Percentiles rank a stretch among this genome's conserved stretches.
These are phyloP conservation scores for Clavispora fructus DNA, from an alignment of 805 yeast genomes.

Conservation along the genomic window DNA sequence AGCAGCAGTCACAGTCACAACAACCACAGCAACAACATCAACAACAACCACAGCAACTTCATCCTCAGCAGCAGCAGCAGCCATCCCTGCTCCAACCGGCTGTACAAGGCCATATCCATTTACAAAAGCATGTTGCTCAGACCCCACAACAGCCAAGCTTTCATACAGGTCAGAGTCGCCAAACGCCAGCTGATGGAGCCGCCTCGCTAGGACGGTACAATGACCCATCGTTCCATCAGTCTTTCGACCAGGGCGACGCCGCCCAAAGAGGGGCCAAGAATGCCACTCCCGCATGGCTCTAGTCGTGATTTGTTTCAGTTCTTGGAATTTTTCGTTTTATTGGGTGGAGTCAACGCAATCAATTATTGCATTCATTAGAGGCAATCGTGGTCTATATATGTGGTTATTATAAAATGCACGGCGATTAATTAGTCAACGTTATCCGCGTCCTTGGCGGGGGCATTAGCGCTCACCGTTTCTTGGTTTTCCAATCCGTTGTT, in stretches of 20 bases:
- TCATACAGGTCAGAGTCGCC: neutral
- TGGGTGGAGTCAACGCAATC: neutral
- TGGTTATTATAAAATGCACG: neutral
- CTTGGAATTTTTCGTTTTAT: neutral
- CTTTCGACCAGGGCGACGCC: constrained; percentile 6
- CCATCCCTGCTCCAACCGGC: neutral
- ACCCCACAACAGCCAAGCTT: neutral
- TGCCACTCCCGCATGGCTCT: constrained; percentile 17
- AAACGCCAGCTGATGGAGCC: neutral
- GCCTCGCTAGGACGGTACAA: neutral
- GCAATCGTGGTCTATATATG: neutral
- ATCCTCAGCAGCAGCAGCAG: neutral
- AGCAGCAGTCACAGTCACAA: constrained; percentile 7
- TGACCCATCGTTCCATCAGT: constrained; percentile 5
- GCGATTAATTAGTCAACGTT: constrained; percentile 4
- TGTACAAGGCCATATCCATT: neutral
- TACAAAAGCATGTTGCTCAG: constrained; percentile 1
- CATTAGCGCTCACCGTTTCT: constrained; percentile 6
- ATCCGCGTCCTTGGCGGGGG: constrained; percentile 3
- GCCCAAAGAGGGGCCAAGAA: constrained; percentile 1
- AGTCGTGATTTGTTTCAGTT: neutral
- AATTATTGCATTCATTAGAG: neutral
- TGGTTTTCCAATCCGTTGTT: constrained; percentile 16
- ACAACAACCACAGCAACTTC: constrained; percentile 9
- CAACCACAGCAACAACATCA: constrained; percentile 9